phyloP scores from a whole-genome alignment of 352 stramenopile species.

The Pythium periplocum region DNA sequence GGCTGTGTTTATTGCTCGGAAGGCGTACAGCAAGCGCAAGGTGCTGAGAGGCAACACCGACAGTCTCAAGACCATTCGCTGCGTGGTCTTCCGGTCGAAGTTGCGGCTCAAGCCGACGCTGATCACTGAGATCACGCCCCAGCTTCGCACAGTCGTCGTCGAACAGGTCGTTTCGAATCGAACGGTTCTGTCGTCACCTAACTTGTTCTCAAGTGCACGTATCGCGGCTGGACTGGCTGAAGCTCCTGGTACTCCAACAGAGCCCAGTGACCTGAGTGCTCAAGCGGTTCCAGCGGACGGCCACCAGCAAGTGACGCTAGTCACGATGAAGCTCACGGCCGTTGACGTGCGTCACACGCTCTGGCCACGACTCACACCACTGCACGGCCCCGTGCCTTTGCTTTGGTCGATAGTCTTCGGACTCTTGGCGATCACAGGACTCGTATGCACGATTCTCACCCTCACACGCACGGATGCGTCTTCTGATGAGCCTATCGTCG shows the following conservation, averaged over 20 bases:
- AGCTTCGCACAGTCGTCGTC: background rate
- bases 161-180: background rate
- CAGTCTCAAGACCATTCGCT: slow-evolving; percentile 26
- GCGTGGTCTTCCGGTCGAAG: slow-evolving; percentile 25
- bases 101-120: slow-evolving; percentile 14
- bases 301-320: slow-evolving; percentile 29
- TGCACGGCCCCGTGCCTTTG: background rate
- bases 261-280: background rate
- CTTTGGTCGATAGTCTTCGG: too few species aligned
- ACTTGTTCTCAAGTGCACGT: too few species aligned
- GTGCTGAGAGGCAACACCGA: slow-evolving; percentile 18
- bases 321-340: slow-evolving; percentile 20
- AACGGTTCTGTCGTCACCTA: slow-evolving; percentile 1
- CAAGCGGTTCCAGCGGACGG: background rate
- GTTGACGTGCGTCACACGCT: slow-evolving; percentile 22
- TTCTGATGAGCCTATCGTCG: background rate
- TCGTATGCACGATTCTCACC: slow-evolving; percentile 3
- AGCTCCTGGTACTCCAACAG: too few species aligned
- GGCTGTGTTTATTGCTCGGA: slow-evolving; percentile 26
- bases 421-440: slow-evolving; percentile 1
- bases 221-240: too few species aligned
- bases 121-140: too few species aligned
- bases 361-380: background rate
- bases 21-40: slow-evolving; percentile 27
- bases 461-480: slow-evolving; percentile 2